These are phyloP conservation scores for Aureobasidium zeae DNA, from an alignment of 2,329 filamentous ascomycete species.

Conservation along the genomic window DNA sequence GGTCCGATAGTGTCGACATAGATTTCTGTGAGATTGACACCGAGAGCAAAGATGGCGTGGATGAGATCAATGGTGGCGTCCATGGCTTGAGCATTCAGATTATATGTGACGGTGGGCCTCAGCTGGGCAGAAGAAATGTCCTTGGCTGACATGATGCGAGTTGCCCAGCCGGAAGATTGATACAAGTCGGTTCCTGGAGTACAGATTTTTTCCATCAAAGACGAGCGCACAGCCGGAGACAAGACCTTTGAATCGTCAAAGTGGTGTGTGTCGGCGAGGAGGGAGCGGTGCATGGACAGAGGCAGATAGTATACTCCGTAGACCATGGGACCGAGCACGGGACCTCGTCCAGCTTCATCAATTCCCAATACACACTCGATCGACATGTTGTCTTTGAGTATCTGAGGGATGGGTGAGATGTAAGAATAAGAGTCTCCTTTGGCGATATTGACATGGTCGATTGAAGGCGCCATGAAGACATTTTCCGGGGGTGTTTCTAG, in stretches of 20 bases:
- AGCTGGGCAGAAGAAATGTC: slow-evolving; percentile 77
- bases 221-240: slow-evolving; percentile 65
- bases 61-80: slow-evolving; percentile 83
- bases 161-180: slow-evolving; percentile 71
- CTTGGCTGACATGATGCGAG: slow-evolving; percentile 68
- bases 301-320: slow-evolving; percentile 64
- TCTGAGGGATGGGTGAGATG: slow-evolving; percentile 36
- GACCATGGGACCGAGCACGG: slow-evolving; percentile 75
- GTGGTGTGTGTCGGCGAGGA: slow-evolving; percentile 69
- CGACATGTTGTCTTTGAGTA: slow-evolving; percentile 33
- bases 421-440: slow-evolving; percentile 40
- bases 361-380: slow-evolving; percentile 72
- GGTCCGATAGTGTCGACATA: slow-evolving; percentile 92
- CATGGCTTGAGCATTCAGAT: slow-evolving; percentile 92
- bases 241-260: slow-evolving; percentile 96
- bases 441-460: slow-evolving; percentile 32
- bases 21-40: slow-evolving; percentile 78
- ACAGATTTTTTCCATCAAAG: slow-evolving; percentile 64
- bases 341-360: slow-evolving; percentile 87
- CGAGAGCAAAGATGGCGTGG: slow-evolving; percentile 60
- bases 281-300: slow-evolving; percentile 54
- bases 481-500: slow-evolving; percentile 27
- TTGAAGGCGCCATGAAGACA: slow-evolving; percentile 41
- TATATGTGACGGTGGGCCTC: slow-evolving; percentile 56
- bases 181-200: slow-evolving; percentile 50